Conservation (phyloP, 225 moss, liverwort and hornwort genomes). For the Sphagnum contortum region DNA sequence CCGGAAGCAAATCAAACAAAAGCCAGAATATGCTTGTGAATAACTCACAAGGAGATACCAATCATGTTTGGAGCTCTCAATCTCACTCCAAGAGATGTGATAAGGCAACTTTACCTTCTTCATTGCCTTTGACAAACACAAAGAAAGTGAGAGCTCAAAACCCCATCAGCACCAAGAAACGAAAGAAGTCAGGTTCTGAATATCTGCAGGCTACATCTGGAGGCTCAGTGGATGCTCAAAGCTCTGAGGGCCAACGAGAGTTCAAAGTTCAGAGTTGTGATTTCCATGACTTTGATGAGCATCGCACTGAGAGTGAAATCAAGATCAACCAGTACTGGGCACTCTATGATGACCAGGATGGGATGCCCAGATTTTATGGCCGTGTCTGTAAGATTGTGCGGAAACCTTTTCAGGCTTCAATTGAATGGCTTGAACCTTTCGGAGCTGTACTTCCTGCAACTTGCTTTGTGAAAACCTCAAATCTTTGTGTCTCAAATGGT, state of each 20-base stretch:
- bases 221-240: too few species aligned
- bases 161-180: conserved; percentile 1
- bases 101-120: too few species aligned
- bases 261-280: conserved; percentile 29
- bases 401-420: conserved; percentile 22
- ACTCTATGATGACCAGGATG: conserved; percentile 53
- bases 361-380: conserved; percentile 54
- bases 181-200: background rate
- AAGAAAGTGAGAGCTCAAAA: conserved; percentile 8
- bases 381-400: conserved; percentile 15
- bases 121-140: background rate
- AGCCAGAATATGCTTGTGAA: too few species aligned
- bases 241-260: conserved; percentile 7
- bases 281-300: conserved; percentile 36
- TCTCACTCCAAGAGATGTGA: too few species aligned
- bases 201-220: background rate
- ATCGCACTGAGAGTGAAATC: conserved; percentile 14
- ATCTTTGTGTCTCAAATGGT: conserved; percentile 32
- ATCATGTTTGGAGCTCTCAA: too few species aligned
- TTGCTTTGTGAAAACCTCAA: conserved; percentile 31
- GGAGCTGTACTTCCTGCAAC: conserved; percentile 17
- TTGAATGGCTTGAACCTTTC: conserved; percentile 45
- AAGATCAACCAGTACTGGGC: conserved; percentile 32
- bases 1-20: too few species aligned
- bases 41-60: too few species aligned